These are phyloP conservation scores for Trichoderma sp. DNA, from an alignment of 2,329 filamentous ascomycete species.

Conservation along the genomic window DNA sequence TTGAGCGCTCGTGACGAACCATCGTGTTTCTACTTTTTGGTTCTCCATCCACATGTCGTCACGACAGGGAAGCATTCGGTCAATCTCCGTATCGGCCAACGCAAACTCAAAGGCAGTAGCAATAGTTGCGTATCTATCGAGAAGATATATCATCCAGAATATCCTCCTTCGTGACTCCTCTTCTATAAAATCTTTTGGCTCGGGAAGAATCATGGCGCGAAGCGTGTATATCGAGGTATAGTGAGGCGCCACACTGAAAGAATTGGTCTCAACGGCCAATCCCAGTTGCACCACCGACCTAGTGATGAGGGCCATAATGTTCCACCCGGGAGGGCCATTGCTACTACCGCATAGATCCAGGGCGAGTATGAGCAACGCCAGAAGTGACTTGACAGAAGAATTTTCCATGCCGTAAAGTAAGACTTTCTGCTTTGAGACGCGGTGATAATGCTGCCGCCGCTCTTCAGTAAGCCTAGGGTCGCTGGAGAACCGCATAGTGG, in stretches of 20 bases:
- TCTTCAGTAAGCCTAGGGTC: slow-evolving; percentile 73
- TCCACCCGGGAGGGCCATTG: slow-evolving; percentile 90
- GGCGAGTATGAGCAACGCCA: slow-evolving; percentile 83
- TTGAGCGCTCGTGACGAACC: slow-evolving; percentile 62
- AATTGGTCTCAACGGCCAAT: slow-evolving; percentile 77
- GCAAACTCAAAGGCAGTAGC: slow-evolving; percentile 91
- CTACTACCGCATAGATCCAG: slow-evolving; percentile 82
- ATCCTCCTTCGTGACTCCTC: slow-evolving; percentile 81
- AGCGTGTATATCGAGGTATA: slow-evolving; percentile 88
- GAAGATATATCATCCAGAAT: slow-evolving; percentile 92
- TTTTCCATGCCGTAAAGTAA: slow-evolving; percentile 85
- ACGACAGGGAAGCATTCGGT: slow-evolving; percentile 80
- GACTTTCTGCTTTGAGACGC: slow-evolving; percentile 80
- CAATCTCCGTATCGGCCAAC: slow-evolving; percentile 84
- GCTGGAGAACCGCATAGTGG: slow-evolving; percentile 78
- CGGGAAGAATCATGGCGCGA: slow-evolving; percentile 78
- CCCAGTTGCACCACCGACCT: slow-evolving; percentile 86
- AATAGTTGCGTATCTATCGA: slow-evolving; percentile 87
- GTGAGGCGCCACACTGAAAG: slow-evolving; percentile 71
- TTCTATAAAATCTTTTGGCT: slow-evolving; percentile 81
- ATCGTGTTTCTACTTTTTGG: slow-evolving; percentile 77
- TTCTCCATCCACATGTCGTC: slow-evolving; percentile 86
- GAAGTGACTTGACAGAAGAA: slow-evolving; percentile 81
- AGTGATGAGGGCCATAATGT: slow-evolving; percentile 83
- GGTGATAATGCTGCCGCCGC: slow-evolving; percentile 71